Base-by-base conservation (phyloP, 441 rosid genomes). In the Euphorbia celastroides region DNA sequence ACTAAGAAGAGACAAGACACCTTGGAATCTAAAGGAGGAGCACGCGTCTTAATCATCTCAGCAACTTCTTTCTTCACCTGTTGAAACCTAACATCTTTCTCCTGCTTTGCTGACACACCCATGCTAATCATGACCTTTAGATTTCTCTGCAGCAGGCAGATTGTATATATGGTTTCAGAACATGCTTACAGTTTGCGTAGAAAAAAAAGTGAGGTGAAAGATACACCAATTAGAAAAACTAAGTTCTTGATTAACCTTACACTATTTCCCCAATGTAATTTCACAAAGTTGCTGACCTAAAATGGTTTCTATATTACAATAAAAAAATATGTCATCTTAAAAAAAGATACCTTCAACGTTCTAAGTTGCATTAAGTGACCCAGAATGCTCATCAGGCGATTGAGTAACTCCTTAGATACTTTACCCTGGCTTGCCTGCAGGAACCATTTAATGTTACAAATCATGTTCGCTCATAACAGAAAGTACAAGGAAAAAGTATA, bases 361-460 rank as follows among this genome's bases (percentile, higher is more conserved):
- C 99, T 87, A 52, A 92, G 96, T 77, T 92, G 97, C 70, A 94
- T 88, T 75, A 92, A 66, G 81, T 94, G 98, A 70, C 99, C 98
- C 34, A 94, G 91, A 71, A 87, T 88, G 73, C 93, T 83, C 93
- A 88, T 88, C 48, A 94, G 94, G 77, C 94, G 98, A 77, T 75
- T 86, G 66, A 86, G 69, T 60, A 94, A 84, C 80, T 94, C 99
- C 75, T 79, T 80, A 27, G 99, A 81, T 72, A 87, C 74, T 82
- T 88, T 88, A 36, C 98, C 98, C 67, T 92, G 92, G 81, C 86
- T 89, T 66, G 98, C 95, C 88, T 87, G 98, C 89, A 78, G 78
- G 76, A 62, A 70, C 67, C 68, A 75, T 71, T 23, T 32, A 68
- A 58, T 48, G 70, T 12, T 64, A 28, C 66, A 66, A 60, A 75